Percentiles rank a stretch among this genome's conserved stretches.
phyloP scores from a whole-genome alignment of 2,329 filamentous ascomycete species.

The Ceratocystis destructans region DNA sequence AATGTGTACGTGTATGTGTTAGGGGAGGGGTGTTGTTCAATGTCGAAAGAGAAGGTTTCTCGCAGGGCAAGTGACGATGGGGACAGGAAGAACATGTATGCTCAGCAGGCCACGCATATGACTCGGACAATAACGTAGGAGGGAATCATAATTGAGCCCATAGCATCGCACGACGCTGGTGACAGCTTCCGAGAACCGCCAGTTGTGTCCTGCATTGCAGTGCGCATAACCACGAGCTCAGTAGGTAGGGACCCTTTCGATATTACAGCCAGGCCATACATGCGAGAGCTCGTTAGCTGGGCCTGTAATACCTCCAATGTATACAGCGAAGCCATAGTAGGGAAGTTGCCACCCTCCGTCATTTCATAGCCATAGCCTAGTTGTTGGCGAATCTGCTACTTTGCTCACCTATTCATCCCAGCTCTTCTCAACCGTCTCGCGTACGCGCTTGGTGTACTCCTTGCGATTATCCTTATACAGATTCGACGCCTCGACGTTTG shows the following conservation, averaged over 20 bases:
- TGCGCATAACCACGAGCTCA: too few species aligned
- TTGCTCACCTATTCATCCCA: constrained; percentile 63
- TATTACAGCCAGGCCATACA: too few species aligned
- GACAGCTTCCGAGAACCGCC: not conserved
- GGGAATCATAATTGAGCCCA: not conserved
- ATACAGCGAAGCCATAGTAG: too few species aligned
- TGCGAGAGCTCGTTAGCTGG: too few species aligned
- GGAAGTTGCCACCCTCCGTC: too few species aligned
- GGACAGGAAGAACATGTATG: not conserved
- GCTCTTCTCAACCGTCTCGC: constrained; percentile 97
- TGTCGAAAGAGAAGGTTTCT: not conserved
- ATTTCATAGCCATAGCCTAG: not conserved
- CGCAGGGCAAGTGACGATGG: not conserved
- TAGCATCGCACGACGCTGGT: not conserved
- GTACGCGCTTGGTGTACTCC: constrained; percentile 88
- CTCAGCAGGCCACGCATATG: not conserved
- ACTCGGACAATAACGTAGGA: not conserved
- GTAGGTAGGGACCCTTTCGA: too few species aligned
- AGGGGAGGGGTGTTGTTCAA: not conserved
- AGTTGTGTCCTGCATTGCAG: too few species aligned
- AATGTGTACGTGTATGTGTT: not conserved
- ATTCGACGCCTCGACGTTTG: constrained; percentile 95
- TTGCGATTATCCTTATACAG: constrained; percentile 96
- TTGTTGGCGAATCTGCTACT: not conserved
- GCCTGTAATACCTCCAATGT: too few species aligned